Percentiles rank a stretch among this genome's conserved stretches.
Evolutionary conservation across 495 filamentous ascomycete species (phyloP).

Genomic region (Annulohypoxylon maeteangense): DNA sequence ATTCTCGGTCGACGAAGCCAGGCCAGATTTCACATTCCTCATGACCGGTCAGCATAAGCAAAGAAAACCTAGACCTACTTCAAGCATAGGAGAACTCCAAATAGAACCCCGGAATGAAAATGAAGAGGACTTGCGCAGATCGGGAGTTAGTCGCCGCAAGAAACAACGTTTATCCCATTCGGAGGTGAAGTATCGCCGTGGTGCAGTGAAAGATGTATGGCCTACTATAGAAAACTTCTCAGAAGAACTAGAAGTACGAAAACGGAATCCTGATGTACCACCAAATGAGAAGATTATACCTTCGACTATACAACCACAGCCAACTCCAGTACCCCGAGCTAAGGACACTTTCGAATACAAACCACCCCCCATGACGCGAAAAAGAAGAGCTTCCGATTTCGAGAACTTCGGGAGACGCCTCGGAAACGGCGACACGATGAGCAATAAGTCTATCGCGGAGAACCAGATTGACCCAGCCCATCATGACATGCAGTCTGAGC

Average conservation of each 20-base stretch:
- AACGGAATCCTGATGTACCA: not conserved
- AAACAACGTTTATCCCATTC: not conserved
- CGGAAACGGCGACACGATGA: not conserved
- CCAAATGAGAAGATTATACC: slow-evolving; percentile 4
- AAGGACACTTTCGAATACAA: not conserved
- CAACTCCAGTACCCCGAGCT: slow-evolving; percentile 5
- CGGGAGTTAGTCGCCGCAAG: not conserved
- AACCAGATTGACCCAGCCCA: not conserved
- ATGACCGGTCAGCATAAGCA: slow-evolving; percentile 35
- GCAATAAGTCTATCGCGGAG: not conserved
- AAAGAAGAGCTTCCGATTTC: slow-evolving; percentile 40
- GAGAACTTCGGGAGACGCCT: slow-evolving; percentile 38
- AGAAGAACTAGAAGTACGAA: slow-evolving; percentile 28
- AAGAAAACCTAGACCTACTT: slow-evolving; percentile 23
- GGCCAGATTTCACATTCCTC: slow-evolving; percentile 16
- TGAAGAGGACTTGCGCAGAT: not conserved
- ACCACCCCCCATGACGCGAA: not conserved
- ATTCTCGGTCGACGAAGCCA: slow-evolving; percentile 44
- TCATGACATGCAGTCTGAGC: not conserved
- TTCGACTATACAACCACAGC: slow-evolving; percentile 17
- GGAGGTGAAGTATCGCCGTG: not conserved
- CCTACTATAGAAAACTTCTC: slow-evolving; percentile 44
- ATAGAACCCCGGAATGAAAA: slow-evolving; percentile 18
- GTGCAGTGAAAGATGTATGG: slow-evolving; percentile 36
- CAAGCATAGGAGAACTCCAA: slow-evolving; percentile 41